A percentile compares a stretch with the other conserved stretches of the same genome.
These are phyloP conservation scores for Dacryopinax primogenitus DNA, from an alignment of 768 basidiomycete genomes.

Conservation along the genomic window DNA sequence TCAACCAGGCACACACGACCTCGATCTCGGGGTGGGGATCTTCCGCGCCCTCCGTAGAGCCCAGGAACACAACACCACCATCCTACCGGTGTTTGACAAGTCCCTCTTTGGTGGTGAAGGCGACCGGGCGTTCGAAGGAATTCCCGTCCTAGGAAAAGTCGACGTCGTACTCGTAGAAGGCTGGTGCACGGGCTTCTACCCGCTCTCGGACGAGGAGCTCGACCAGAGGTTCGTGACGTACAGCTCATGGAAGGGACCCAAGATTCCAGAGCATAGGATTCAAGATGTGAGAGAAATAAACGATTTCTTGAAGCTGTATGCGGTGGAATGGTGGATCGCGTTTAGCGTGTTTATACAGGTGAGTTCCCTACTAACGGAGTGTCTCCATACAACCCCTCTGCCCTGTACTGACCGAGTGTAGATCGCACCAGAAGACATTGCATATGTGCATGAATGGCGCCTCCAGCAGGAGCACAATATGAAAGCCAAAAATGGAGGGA, in stretches of 20 bases:
- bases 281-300: conserved; percentile 55
- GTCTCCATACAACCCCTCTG: too few species aligned
- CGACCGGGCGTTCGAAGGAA: conserved; percentile 49
- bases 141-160: conserved; percentile 37
- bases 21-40: conserved; percentile 45
- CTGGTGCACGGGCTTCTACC: conserved; percentile 85
- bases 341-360: conserved; percentile 74
- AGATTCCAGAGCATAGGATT: conserved; percentile 19
- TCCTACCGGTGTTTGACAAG: conserved; percentile 80
- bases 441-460: conserved; percentile 63
- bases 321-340: conserved; percentile 46
- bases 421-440: conserved; percentile 21
- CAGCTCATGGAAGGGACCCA: conserved; percentile 23
- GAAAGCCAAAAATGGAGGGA: conserved; percentile 72
- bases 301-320: conserved; percentile 44
- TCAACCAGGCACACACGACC: conserved; percentile 85
- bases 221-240: conserved; percentile 34
- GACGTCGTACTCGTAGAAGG: conserved; percentile 91
- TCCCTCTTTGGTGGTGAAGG: conserved; percentile 67
- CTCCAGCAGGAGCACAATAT: conserved; percentile 80
- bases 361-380: conserved; percentile 20
- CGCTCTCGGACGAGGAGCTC: conserved; percentile 41
- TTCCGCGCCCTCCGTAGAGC: conserved; percentile 33
- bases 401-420: conserved; percentile 20
- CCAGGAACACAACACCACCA: conserved; percentile 34